Percentiles rank a stretch among this genome's conserved stretches.
phyloP scores from a whole-genome alignment of 1,284 basidiomycete genomes.

The Leccinum subspadiceum region DNA sequence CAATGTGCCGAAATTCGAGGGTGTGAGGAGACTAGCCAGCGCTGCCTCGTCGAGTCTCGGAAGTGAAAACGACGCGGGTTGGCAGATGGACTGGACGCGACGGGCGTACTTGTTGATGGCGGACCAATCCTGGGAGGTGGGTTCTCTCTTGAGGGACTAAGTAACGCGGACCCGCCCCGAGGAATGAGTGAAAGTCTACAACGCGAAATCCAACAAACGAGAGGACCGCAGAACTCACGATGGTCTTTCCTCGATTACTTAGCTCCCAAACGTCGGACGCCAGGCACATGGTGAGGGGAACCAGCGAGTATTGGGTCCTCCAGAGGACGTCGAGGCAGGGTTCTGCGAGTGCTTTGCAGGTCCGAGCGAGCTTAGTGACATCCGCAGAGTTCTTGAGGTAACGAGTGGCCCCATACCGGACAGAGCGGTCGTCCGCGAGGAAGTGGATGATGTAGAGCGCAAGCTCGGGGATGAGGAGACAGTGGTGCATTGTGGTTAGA shows the following conservation, averaged over 20 bases:
- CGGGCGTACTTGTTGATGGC: conserved; percentile 24
- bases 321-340: conserved; percentile 33
- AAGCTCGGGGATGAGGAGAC: conserved; percentile 29
- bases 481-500: conserved; percentile 25
- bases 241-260: conserved; percentile 13
- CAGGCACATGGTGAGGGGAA: conserved; percentile 32
- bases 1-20: conserved; percentile 21
- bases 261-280: conserved; percentile 26
- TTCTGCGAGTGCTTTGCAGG: conserved; percentile 30
- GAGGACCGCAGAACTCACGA: conserved; percentile 19
- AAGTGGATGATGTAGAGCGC: conserved; percentile 23
- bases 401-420: conserved; percentile 17
- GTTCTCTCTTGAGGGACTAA: conserved; percentile 25
- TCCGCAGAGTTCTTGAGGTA: conserved; percentile 23
- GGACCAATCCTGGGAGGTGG: conserved; percentile 23
- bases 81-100: conserved; percentile 25
- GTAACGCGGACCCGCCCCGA: not conserved
- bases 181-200: conserved; percentile 1
- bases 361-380: conserved; percentile 28
- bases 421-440: conserved; percentile 24
- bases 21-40: conserved; percentile 19
- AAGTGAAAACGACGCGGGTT: conserved; percentile 24
- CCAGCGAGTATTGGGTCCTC: conserved; percentile 30
- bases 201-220: too few relatives aligned
- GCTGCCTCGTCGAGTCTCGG: conserved; percentile 26